phyloP scores from a whole-genome alignment of 2,329 filamentous ascomycete genomes.

The Neocatenulostroma microsporum region DNA sequence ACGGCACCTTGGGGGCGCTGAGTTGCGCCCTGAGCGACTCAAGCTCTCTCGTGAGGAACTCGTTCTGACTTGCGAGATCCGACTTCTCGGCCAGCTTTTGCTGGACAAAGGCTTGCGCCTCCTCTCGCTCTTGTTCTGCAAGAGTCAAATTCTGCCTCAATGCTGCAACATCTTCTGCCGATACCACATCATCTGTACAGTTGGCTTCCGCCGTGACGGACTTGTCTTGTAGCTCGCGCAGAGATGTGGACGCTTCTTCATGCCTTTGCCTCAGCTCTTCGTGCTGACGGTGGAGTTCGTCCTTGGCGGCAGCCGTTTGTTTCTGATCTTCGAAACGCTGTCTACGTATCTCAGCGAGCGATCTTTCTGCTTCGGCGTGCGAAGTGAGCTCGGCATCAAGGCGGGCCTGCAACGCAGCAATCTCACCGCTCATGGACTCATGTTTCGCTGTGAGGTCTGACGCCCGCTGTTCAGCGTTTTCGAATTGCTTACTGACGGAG shows the following conservation, averaged over 20 bases:
- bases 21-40: slow-evolving; percentile 19
- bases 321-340: background rate
- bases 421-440: slow-evolving; percentile 10
- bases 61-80: slow-evolving; percentile 22
- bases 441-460: slow-evolving; percentile 10
- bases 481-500: slow-evolving; percentile 6
- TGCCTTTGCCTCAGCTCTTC: slow-evolving; percentile 6
- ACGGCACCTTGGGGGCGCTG: slow-evolving; percentile 5
- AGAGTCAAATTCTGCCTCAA: slow-evolving; percentile 15
- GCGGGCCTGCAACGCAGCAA: slow-evolving; percentile 18
- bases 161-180: slow-evolving; percentile 9
- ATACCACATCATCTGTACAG: background rate
- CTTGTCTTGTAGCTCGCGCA: background rate
- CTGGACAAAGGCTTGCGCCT: slow-evolving; percentile 15
- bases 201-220: background rate
- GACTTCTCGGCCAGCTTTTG: slow-evolving; percentile 21
- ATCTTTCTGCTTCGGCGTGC: slow-evolving; percentile 20
- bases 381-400: slow-evolving; percentile 20
- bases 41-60: slow-evolving; percentile 23
- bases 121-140: slow-evolving; percentile 19
- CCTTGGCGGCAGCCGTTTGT: background rate
- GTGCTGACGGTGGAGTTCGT: background rate
- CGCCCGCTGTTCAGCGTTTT: slow-evolving; percentile 5
- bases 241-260: background rate
- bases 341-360: slow-evolving; percentile 13